These are phyloP conservation scores for Suillus plorans DNA, from an alignment of 768 basidiomycete species.

Conservation along the genomic window DNA sequence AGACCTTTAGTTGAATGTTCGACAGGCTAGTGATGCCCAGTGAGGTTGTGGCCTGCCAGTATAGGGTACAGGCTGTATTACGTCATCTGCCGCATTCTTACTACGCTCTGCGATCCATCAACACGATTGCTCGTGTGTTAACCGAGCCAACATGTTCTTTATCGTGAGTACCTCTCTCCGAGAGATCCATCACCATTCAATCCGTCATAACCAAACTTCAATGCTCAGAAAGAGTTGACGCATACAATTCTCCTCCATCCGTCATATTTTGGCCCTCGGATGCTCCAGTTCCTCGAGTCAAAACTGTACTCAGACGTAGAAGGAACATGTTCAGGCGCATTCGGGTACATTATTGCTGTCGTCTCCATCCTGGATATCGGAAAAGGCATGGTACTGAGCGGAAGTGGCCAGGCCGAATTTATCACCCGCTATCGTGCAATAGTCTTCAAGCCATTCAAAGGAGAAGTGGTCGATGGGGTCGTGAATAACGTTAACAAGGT, in stretches of 20 bases:
- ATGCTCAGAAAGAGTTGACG: conserved; percentile 85
- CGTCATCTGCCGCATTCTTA: neutral
- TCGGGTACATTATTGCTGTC: conserved; percentile 93
- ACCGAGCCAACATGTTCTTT: conserved; percentile 55
- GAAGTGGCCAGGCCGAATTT: conserved; percentile 95
- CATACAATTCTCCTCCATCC: conserved; percentile 97
- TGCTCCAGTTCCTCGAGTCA: conserved; percentile 89
- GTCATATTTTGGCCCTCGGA: conserved; percentile 96
- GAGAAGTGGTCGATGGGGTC: conserved; percentile 95
- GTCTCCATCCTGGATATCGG: conserved; percentile 90
- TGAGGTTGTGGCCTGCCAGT: too few species aligned
- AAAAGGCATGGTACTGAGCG: conserved; percentile 87
- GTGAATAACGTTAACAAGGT: conserved; percentile 97
- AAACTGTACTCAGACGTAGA: conserved; percentile 97
- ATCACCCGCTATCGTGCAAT: conserved; percentile 92
- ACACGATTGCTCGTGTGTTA: neutral
- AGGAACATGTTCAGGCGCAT: conserved; percentile 93
- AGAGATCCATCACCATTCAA: neutral
- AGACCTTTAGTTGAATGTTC: too few species aligned
- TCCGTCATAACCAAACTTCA: conserved; percentile 2
- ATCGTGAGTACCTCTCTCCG: conserved; percentile 47
- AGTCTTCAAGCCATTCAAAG: conserved; percentile 99
- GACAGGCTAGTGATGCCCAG: too few species aligned
- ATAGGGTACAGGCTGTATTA: neutral
- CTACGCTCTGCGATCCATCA: neutral